Evolutionary conservation across 2,329 filamentous ascomycete genomes (phyloP), one percentile per base, ranked within the genome.

Genomic region (Epichloe baconii): DNA sequence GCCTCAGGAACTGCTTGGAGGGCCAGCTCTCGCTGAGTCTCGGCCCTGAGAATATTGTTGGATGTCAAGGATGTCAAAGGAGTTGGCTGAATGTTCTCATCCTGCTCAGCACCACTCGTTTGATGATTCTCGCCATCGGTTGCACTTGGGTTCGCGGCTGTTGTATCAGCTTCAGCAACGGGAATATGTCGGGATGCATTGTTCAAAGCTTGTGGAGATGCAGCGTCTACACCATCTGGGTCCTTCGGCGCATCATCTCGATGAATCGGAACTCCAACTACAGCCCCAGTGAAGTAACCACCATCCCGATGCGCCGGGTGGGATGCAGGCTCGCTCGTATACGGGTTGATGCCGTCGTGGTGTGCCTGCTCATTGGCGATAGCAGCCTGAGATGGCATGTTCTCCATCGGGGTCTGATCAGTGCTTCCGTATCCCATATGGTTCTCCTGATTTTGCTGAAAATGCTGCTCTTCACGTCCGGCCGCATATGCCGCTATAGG

Each of bases 301-400:
- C 11, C 50, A 15, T 52, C 48, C 35, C 52, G 50, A 12, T 57
- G 55, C 8, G 58, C 47, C 42, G 55, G 42, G 3, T 58, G 56
- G 8, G 52, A 49, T 12, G 71, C 55, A 0, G 72, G 69, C 57
- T 76, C 68, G 55, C 67, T 73, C 35, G 71, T 79, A 56, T 80
- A 80, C 2, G 77, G 77, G 57, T 81, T 80, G 40, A 80, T 68
- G 6, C 77, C 76, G 53, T 80, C 77, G 55, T 76, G 65, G 52
- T 70, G 66, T 3, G 75, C 77, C 53, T 76, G 69, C 52, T 73
- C 66, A 56, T 71, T 70, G 53, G 77, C 70, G 47, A 77, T 62
- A 49, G 71, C 71, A 8, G 75, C 77, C 51, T 75, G 68, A 5
- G 74, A 76, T 34, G 72, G 73, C 31, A 74, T 68, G 49, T 73